Evolutionary conservation across 2,329 filamentous ascomycete genomes (phyloP), one percentile per base, ranked within the genome.

Genomic region (Pestalotiopsis sp.): DNA sequence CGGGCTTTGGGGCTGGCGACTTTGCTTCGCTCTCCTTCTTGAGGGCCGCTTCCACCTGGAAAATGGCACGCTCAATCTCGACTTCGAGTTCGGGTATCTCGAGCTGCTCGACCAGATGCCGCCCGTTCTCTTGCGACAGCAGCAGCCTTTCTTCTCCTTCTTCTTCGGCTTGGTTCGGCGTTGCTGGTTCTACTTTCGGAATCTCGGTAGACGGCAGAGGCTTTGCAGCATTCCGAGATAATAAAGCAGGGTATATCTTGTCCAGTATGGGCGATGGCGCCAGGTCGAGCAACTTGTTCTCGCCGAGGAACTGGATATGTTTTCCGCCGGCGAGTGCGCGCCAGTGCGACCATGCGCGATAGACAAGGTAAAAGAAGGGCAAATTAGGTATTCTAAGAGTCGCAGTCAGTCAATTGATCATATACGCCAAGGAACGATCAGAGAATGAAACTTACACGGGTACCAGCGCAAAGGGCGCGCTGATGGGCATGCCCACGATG

Each of bases 291-390:
- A 96, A 87, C 62, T 91, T 89, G 72, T 95, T 91, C 68, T 92
- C 83, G 56, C 95, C 80, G 13, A 99, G 87, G 79, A 93, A 96
- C 73, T 95, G 89, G 41, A 98, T 83, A 78, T 98, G 93, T 75
- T 90, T 92, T 23, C 94, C 95, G 67, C 96, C 96, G 49, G 90
- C 89, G 67, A 97, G 83, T 66, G 96, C 96, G 83, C 92, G 89
- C 90, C 93, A 97, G 80, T 97, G 94, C 23, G 93, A 97, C 92
- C 93, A 98, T 31, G 94, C 92, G 72, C 96, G 89, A 83, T 97
- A 99, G 20, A 89, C 89, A 56, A 98, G 88, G 80, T 98, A 99
- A 84, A 98, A 98, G 85, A 98, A 98, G 20, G 96, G 96, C 13
- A 99, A 85, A 78, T 99, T 98, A 45, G 95, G 95, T 71, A 98